Base-by-base conservation (phyloP, 2,329 filamentous ascomycete genomes). In the Tolypocladium tropicale region DNA sequence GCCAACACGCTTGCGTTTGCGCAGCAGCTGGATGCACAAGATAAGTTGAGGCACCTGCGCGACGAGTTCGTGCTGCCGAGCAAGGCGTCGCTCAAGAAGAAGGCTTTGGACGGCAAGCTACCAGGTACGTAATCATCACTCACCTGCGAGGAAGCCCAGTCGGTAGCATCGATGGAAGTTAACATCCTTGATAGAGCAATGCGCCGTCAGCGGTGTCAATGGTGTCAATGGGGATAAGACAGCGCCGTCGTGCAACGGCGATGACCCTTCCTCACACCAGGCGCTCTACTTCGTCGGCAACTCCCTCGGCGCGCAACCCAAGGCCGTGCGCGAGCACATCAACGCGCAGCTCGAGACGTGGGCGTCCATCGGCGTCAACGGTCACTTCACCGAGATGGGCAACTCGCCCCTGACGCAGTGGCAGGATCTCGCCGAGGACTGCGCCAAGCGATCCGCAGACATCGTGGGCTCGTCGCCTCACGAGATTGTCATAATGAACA, bases 401-500 rank as follows among this genome's bases (percentile, higher is more conserved):
- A 83, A 88, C 65, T 87, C 87, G 14, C 78, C 85, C 2, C 73
- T 92, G 10, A 78, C 80, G 2, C 79, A 85, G 30, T 96, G 90
- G 83, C 79, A 95, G 60, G 81, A 93, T 67, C 82, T 94, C 57
- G 89, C 92, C 41, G 88, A 89, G 59, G 83, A 85, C 56, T 86
- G 89, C 34, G 83, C 89, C 32, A 77, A 77, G 53, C 79, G 86
- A 64, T 88, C 87, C 65, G 82, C 87, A 2, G 83, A 82, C 33
- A 76, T 96, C 21, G 85, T 96, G 12, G 91, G 91, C 21, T 89
- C 89, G 0, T 74, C 80, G 2, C 73, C 84, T 1, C 78, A 78
- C 54, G 90, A 96, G 72, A 85, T 95, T 18, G 89, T 90, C 54
- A 82, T 92, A 53, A 96, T 96, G 91, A 89, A 91, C 68, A 92